Base-by-base conservation (phyloP, 2,329 filamentous ascomycete species). In the Calonectria montana region DNA sequence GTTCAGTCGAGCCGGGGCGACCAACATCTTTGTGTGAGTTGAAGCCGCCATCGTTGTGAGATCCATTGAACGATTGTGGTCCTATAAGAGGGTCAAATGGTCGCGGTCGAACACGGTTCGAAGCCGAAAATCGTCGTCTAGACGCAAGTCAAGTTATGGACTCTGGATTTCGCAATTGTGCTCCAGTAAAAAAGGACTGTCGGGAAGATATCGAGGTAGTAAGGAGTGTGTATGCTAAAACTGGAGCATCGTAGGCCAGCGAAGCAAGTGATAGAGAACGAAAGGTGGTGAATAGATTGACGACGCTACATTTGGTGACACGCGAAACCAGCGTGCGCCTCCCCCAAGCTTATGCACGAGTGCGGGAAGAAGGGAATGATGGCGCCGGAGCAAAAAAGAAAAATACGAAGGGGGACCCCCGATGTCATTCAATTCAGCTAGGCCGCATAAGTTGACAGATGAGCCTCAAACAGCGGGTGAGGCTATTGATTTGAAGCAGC, bases 1-100 rank as follows among this genome's bases (percentile, higher is more conserved):
- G 80, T 90, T 92, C 73, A 92, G 85, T 53, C 88, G 85, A 64
- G 90, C 89, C 41, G 88, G 86, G 21, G 86, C 84, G 66, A 90
- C 83, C 76, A 89, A 85, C 81, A 89, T 86, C 77, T 88, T 89
- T 76, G 85, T 80, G 69, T 88, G 86, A 15, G 83, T 81, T 59
- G 85, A 81, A 67, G 82, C 80, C 65, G 84, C 83, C 73, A 85
- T 81, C 87, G 90, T 90, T 45, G 31, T 80, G 53, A 59, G 31
- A 59, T 59, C 21, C 53, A 59, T 39, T 10, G 71, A 74, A 69
- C 65, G 69, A 41, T 31, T 48, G 70, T 72, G 70, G 74, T 73
- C 63, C 73, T 70, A 75, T 67, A 69, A 73, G 72, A 73, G 41
- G 70, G 70, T 74, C 70, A 59, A 47, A 61, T 70, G 59, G 69